Base-by-base conservation (phyloP, 495 filamentous ascomycete genomes). In the Evernia prunastri region DNA sequence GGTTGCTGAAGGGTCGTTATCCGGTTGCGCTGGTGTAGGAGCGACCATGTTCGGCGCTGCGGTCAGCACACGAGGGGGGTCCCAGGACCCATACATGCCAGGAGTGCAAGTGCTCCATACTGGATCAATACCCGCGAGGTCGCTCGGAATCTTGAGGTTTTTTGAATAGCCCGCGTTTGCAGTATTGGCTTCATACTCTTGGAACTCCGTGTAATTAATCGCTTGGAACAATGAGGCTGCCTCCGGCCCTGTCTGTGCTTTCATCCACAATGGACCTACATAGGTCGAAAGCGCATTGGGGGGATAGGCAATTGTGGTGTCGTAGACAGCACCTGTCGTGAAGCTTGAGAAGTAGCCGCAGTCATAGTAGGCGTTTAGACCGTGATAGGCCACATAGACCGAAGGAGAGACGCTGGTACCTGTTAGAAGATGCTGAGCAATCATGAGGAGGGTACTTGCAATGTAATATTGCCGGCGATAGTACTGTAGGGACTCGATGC, bases 371-470 rank as follows among this genome's bases (percentile, higher is more conserved):
- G 51, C 51, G n/a, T 54, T 54, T 0, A 54, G 51, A 33, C 51
- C 51, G 5, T 54, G 51, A 3, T 54, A 54, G 29, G 51, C 37
- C 11, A 59, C 37, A n/a, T 59, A 59, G 58, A 59, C 58, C 18
- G 58, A 59, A 15, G 58, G 58, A 45, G 58, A 59, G 37, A 45
- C 43, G 31, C 58, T 59, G 37, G n/a, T 0, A 33, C n/a, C 12
- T 29, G 13, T 59, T 59, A 59, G 58, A 33, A 10, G 29, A 31
- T 20, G 17, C 27, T 0, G 29, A 31, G 17, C 33, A 15, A 54
- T 33, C 8, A n/a, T 33, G 8, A 33, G 29, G 51, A 7, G 33
- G 17, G 29, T 10, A 54, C 51, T 54, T 54, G 29, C 51, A 31
- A 54, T 31, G 51, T 54, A 17, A 31, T 33, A 29, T 54, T 33